Conservation (phyloP, 2,329 filamentous ascomycete species). For the Penicillium glabrum region DNA sequence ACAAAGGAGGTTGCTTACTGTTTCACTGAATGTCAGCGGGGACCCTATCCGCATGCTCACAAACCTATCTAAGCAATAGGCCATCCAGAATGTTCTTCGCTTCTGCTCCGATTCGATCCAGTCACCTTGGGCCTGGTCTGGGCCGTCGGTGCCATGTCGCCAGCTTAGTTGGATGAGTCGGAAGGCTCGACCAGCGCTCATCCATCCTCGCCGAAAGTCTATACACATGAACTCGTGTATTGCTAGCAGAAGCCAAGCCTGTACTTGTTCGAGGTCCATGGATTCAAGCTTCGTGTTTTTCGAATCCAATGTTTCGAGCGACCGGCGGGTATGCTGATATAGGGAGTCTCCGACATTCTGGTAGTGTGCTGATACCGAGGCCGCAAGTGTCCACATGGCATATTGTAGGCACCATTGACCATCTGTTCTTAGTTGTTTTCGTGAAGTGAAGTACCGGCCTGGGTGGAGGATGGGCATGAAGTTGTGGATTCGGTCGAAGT, state of each 20-base stretch:
- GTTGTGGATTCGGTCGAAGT: slow-evolving; percentile 32
- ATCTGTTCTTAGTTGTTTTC: slow-evolving; percentile 4
- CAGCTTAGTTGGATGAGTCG: slow-evolving; percentile 39
- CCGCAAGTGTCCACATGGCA: slow-evolving; percentile 40
- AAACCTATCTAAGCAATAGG: slow-evolving; percentile 36
- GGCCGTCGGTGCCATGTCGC: slow-evolving; percentile 35
- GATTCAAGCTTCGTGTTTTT: neutral
- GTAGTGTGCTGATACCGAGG: slow-evolving; percentile 34
- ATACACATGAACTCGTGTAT: slow-evolving; percentile 40
- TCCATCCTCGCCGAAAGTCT: slow-evolving; percentile 35
- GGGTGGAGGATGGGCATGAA: slow-evolving; percentile 30
- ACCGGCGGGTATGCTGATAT: neutral
- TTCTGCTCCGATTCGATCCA: slow-evolving; percentile 32
- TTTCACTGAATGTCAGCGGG: neutral
- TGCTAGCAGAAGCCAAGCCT: slow-evolving; percentile 25
- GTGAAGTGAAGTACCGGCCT: slow-evolving; percentile 29
- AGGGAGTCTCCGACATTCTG: slow-evolving; percentile 23
- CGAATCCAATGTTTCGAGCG: neutral
- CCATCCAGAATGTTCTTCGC: slow-evolving; percentile 39
- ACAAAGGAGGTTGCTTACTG: neutral
- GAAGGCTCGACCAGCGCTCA: slow-evolving; percentile 39
- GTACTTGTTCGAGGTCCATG: neutral
- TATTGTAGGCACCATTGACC: slow-evolving; percentile 31
- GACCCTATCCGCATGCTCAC: slow-evolving; percentile 19
- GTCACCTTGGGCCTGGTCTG: slow-evolving; percentile 4